phyloP scores from a whole-genome alignment of 768 basidiomycete species.

The Cubamyces lactineus region DNA sequence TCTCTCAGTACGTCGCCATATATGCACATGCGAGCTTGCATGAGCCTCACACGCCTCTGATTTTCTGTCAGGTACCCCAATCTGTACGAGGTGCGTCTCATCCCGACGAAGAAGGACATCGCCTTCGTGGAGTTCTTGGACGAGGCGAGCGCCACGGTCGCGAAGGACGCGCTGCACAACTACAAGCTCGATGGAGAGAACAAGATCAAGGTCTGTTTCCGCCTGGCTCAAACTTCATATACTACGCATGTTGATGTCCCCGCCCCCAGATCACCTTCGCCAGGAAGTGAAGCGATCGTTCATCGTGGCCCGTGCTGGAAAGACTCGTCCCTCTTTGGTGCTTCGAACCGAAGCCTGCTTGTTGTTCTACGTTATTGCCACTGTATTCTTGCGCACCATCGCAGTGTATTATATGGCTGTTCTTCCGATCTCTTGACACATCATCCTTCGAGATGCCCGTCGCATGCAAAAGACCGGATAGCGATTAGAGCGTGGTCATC shows the following conservation, averaged over 20 bases:
- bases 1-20: constrained; percentile 73
- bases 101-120: constrained; percentile 96
- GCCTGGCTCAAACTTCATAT: constrained; percentile 10
- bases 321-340: background rate
- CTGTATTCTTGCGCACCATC: constrained; percentile 19
- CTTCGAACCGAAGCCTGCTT: background rate
- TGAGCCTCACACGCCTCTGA: background rate
- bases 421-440: background rate
- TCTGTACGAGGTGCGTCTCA: constrained; percentile 95
- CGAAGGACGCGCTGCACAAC: constrained; percentile 96
- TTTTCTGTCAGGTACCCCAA: constrained; percentile 77
- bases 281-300: constrained; percentile 31
- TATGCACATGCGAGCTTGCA: background rate
- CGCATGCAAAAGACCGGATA: too few species aligned
- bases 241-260: background rate
- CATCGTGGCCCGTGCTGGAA: background rate
- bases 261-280: constrained; percentile 35
- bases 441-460: background rate
- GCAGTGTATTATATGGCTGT: constrained; percentile 19
- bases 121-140: constrained; percentile 98
- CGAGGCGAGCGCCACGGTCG: constrained; percentile 87
- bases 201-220: constrained; percentile 85
- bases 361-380: constrained; percentile 8
- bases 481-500: too few species aligned
- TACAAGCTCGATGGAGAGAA: constrained; percentile 97